Conservation (phyloP, 192 early-diverging fungal genomes). For the Kappamyces sp. region DNA sequence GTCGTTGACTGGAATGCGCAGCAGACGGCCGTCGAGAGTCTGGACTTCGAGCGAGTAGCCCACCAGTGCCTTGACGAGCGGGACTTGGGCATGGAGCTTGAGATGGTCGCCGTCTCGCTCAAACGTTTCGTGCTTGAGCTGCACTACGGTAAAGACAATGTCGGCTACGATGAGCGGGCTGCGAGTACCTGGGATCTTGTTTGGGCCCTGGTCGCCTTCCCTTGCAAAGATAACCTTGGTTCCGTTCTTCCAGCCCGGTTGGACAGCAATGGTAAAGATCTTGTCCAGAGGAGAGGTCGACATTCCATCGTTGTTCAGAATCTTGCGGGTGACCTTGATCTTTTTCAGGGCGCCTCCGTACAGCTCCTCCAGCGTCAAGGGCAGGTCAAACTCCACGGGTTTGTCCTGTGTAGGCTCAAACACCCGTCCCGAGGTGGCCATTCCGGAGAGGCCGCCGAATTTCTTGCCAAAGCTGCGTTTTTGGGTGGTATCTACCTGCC, state of each 20-base stretch:
- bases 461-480: slow-evolving; percentile 39
- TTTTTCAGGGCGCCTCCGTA: slow-evolving; percentile 52
- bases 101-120: slow-evolving; percentile 45
- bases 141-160: slow-evolving; percentile 44
- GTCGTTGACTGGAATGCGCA: slow-evolving; percentile 51
- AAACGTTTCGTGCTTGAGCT: slow-evolving; percentile 39
- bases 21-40: slow-evolving; percentile 44
- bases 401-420: slow-evolving; percentile 32
- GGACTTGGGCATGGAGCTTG: slow-evolving; percentile 24
- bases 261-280: slow-evolving; percentile 45
- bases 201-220: slow-evolving; percentile 52
- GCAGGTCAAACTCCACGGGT: slow-evolving; percentile 33
- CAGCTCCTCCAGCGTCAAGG: slow-evolving; percentile 48
- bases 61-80: slow-evolving; percentile 42
- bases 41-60: slow-evolving; percentile 39
- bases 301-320: slow-evolving; percentile 46
- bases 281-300: slow-evolving; percentile 40
- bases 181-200: slow-evolving; percentile 42
- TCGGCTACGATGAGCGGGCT: slow-evolving; percentile 19
- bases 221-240: slow-evolving; percentile 47
- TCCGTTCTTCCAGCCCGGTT: slow-evolving; percentile 41
- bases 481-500: slow-evolving; percentile 22
- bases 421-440: slow-evolving; percentile 30
- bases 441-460: slow-evolving; percentile 53
- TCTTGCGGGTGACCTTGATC: slow-evolving; percentile 44